Percentiles rank a stretch among this genome's conserved stretches.
Evolutionary conservation across 768 basidiomycete species (phyloP).

Genomic region (Mycena capillaripes): DNA sequence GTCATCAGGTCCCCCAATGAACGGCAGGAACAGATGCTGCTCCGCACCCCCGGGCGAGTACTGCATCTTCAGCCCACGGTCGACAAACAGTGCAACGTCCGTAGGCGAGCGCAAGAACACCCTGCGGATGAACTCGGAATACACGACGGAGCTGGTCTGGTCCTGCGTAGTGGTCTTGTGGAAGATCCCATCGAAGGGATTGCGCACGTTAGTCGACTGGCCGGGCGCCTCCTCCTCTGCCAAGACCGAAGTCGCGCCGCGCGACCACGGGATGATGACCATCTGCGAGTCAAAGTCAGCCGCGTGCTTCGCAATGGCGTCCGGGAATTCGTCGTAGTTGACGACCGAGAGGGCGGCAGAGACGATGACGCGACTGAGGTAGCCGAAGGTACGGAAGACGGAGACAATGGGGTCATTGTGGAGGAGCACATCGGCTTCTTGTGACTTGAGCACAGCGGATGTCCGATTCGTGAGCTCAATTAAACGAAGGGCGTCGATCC

Average conservation of each 20-base stretch:
- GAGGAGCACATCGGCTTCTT: conserved; percentile 79
- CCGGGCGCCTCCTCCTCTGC: conserved; percentile 44
- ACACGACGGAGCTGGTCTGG: conserved; percentile 67
- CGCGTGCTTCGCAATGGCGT: conserved; percentile 74
- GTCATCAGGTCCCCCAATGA: conserved; percentile 96
- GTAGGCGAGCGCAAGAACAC: conserved; percentile 80
- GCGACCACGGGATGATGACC: conserved; percentile 89
- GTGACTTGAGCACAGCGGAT: conserved; percentile 87
- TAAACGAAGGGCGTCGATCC: conserved; percentile 85
- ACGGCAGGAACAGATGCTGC: conserved; percentile 84
- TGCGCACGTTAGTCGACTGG: conserved; percentile 49
- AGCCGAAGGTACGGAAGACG: conserved; percentile 84
- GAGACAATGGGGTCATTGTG: conserved; percentile 79
- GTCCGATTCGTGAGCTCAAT: conserved; percentile 92
- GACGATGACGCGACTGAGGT: conserved; percentile 76
- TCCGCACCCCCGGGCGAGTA: conserved; percentile 40
- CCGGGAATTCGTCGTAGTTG: conserved; percentile 78
- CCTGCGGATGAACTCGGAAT: conserved; percentile 88
- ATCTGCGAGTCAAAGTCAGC: conserved; percentile 73
- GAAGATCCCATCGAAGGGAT: conserved; percentile 88
- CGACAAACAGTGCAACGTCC: conserved; percentile 91
- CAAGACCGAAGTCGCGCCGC: conserved; percentile 50
- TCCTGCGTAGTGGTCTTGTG: conserved; percentile 63
- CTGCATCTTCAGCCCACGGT: conserved; percentile 65
- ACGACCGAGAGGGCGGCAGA: conserved; percentile 83